Evolutionary conservation across 1,284 basidiomycete species (phyloP), one percentile per base, ranked within the genome.

Genomic region (Sporisorium graminicola): DNA sequence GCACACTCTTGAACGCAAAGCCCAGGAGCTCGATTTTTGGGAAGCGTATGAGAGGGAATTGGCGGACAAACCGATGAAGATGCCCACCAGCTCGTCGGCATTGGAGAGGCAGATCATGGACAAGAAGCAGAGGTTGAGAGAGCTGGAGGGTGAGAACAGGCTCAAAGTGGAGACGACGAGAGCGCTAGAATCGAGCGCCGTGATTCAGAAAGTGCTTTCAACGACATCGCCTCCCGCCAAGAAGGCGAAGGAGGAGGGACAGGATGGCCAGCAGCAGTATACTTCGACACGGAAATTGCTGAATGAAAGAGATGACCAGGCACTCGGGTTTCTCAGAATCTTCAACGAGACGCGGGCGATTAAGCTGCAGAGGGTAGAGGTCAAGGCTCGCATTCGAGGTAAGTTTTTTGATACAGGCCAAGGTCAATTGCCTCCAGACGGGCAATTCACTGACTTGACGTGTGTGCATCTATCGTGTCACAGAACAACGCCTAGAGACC

Each of bases 11-110:
- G 12, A 57, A 1, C 61, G 68, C 33, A 70, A 65, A 31, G 22
- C 59, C 16, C 63, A 59, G 16, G 71, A 77, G 58, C 54, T 74
- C 49, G 71, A 64, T 24, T 77, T 77, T 43, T 77, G 75, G 75
- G 64, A 74, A n/a, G 66, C 61, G 5, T 65, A 77, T 58, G 59
- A 77, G 26, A 62, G 49, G 14, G 61, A 61, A 18, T 61, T 65
- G 0, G 60, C 70, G 10, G 61, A 60, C 13, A 27, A 52, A 22
- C 53, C 65, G 29, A 68, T 56, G 46, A 72, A 66, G 56, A 72
- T 72, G 61, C 69, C 74, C 12, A 68, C 61, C 10, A 68, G 61
- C 58, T 20, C 47, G 33, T 40, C 59, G 26, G 74, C 63, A 22
- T 24, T 76, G 10, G 51, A 62, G 46, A 29, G 54, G 55, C 68